Base-by-base conservation (phyloP, 768 basidiomycete genomes). In the Termitomyces sp. region DNA sequence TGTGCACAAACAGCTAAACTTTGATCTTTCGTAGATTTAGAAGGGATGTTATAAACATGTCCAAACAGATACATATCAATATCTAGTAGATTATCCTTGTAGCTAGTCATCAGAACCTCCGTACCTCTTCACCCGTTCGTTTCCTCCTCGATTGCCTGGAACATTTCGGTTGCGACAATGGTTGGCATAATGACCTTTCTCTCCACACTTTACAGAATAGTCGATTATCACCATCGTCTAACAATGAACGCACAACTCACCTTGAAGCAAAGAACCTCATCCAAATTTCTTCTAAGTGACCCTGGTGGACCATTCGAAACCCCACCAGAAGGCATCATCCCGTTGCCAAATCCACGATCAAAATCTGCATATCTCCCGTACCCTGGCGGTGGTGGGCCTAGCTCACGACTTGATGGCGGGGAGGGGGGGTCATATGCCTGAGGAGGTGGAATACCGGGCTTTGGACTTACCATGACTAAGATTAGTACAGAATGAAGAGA, bases 151-250 rank as follows among this genome's bases (percentile, higher is more conserved):
- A 68, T 92, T 93, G 13, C 94, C 94, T 27, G 94, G 94, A 24
- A 93, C 88, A 68, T 94, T 94, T 56, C 90, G 77, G 69, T 94
- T 94, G 42, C 88, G 83, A 71, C 95, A 97, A 64, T 91, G 86
- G 68, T 97, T 96, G 20, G 95, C 95, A 67, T 96, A 96, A 68
- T 98, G 96, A 1, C 96, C 96, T 63, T 89, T 88, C 70, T 92
- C 87, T 37, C 92, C 92, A 66, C 94, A 97, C 87, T 93, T 60
- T 5, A 62, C 56, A 50, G 54, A 56, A 44, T 5, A 63, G 34
- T 52, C 36, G 56, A 49, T 53, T 53, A 56, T 29, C 55, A 32
- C 37, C 31, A 44, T 41, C 55, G 42, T 42, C 16, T 5, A 26
- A 4, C 52, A 39, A 62, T 44, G 34, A 26, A 39, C 55, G 46